phyloP scores from a whole-genome alignment of 2,329 filamentous ascomycete genomes.

The Cercospora sesami region DNA sequence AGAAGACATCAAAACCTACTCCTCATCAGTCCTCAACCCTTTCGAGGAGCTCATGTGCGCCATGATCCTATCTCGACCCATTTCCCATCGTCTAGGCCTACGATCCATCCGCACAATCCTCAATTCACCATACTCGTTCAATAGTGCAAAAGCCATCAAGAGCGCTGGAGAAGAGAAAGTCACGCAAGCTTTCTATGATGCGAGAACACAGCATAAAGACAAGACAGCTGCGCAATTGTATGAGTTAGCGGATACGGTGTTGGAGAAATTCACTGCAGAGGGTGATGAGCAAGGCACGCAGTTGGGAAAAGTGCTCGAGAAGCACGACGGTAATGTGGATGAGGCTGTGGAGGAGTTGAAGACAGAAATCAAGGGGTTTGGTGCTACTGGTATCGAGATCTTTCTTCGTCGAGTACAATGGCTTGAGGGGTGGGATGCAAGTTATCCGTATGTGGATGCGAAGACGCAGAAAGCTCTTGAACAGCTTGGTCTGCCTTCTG shows the following conservation, averaged over 20 bases:
- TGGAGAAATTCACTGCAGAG: constrained; percentile 37
- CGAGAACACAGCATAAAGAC: constrained; percentile 49
- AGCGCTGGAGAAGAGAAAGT: constrained; percentile 43
- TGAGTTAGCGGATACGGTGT: constrained; percentile 37
- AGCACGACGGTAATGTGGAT: constrained; percentile 35
- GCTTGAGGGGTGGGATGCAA: constrained; percentile 40
- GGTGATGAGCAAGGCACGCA: constrained; percentile 38
- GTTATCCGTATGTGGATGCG: constrained; percentile 45
- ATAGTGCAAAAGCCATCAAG: constrained; percentile 37
- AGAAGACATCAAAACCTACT: constrained; percentile 37
- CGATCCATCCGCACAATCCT: constrained; percentile 48
- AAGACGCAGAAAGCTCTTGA: constrained; percentile 39
- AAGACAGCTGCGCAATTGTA: constrained; percentile 48
- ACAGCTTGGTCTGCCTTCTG: constrained; percentile 41
- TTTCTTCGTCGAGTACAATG: constrained; percentile 45
- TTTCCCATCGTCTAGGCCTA: constrained; percentile 47
- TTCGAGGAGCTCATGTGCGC: constrained; percentile 51
- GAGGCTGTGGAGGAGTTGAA: constrained; percentile 38
- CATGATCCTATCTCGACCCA: constrained; percentile 47
- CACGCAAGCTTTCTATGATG: constrained; percentile 44
- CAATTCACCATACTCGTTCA: constrained; percentile 47
- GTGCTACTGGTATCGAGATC: constrained; percentile 45
- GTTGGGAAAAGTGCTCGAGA: constrained; percentile 38
- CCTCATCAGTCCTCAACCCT: constrained; percentile 38
- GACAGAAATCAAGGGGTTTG: constrained; percentile 45